phyloP scores from a whole-genome alignment of 192 early-diverging fungal genomes.

The Coemansia sp. region DNA sequence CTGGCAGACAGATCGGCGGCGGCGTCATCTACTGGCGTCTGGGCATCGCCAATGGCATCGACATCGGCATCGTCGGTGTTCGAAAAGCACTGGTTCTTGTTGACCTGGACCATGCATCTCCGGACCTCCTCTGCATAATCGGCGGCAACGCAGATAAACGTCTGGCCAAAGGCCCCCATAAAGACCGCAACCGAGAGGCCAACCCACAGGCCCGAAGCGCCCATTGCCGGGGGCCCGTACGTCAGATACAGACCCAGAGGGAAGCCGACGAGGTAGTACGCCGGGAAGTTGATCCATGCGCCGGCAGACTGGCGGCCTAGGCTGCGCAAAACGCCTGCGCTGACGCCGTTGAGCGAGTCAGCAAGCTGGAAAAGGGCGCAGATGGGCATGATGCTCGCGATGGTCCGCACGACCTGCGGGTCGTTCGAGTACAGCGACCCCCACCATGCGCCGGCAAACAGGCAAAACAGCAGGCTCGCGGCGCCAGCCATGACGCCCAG shows the following conservation, averaged over 20 bases:
- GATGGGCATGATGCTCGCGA: conserved; percentile 69
- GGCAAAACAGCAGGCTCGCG: conserved; percentile 51
- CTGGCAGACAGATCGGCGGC: background rate
- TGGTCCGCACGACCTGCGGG: conserved; percentile 61
- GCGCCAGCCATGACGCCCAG: conserved; percentile 39
- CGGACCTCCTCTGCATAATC: conserved; percentile 8
- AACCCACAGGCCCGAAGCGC: conserved; percentile 23
- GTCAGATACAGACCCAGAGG: conserved; percentile 53
- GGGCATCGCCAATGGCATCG: conserved; percentile 19
- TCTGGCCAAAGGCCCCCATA: conserved; percentile 3
- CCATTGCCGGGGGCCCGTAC: conserved; percentile 12
- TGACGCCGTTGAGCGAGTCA: conserved; percentile 57
- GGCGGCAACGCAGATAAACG: conserved; percentile 4
- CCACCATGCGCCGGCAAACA: conserved; percentile 28
- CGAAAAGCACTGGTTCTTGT: conserved; percentile 31
- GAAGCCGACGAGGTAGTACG: conserved; percentile 50
- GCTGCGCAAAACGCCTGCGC: conserved; percentile 53
- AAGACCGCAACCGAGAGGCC: conserved; percentile 6
- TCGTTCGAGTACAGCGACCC: conserved; percentile 63
- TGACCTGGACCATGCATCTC: conserved; percentile 35
- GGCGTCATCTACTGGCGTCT: conserved; percentile 22
- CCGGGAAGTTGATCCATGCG: conserved; percentile 41
- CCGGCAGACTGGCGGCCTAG: conserved; percentile 49
- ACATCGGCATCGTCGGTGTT: background rate
- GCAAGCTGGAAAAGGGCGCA: conserved; percentile 62